Evolutionary conservation across 495 filamentous ascomycete genomes (phyloP).

Genomic region (Pseudomonodictys pantanalensis): DNA sequence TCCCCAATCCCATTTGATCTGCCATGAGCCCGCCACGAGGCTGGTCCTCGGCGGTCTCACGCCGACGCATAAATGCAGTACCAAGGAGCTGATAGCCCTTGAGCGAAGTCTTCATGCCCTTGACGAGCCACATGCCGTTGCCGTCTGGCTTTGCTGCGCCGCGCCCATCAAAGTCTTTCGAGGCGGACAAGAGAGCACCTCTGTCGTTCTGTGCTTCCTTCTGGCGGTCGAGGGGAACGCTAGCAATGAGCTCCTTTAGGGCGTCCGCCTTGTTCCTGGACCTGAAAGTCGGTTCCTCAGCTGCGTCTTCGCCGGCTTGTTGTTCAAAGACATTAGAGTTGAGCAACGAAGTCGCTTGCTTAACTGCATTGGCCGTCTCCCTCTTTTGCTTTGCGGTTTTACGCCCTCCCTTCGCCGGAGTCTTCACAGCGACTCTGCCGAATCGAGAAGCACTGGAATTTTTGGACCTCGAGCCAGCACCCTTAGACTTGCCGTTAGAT

Average conservation of each 20-base stretch:
- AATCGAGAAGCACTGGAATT: not conserved
- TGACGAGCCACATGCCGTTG: conserved; percentile 47
- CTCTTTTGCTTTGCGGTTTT: conserved; percentile 4
- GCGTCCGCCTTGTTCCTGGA: conserved; percentile 28
- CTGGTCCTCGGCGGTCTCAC: conserved; percentile 45
- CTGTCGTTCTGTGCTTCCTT: conserved; percentile 28
- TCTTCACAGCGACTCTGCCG: not conserved
- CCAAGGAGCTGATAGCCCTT: conserved; percentile 56
- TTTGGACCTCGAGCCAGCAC: conserved; percentile 13
- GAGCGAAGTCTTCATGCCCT: conserved; percentile 48
- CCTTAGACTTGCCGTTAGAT: not conserved
- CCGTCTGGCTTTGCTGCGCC: conserved; percentile 42
- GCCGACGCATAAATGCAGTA: conserved; percentile 55
- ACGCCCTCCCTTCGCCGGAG: not conserved
- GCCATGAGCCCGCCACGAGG: conserved; percentile 56
- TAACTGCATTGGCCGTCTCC: not conserved
- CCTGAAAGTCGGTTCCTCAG: conserved; percentile 26
- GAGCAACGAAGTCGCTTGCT: conserved; percentile 18
- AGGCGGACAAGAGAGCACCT: conserved; percentile 33
- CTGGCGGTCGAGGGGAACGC: conserved; percentile 25
- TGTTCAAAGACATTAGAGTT: conserved; percentile 35
- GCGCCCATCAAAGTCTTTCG: conserved; percentile 43
- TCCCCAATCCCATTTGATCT: conserved; percentile 66
- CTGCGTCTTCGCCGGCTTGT: conserved; percentile 21
- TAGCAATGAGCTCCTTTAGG: conserved; percentile 37